These are phyloP conservation scores for Galeopsis tetrahit DNA, from an alignment of 257 asterid species.

Conservation along the genomic window DNA sequence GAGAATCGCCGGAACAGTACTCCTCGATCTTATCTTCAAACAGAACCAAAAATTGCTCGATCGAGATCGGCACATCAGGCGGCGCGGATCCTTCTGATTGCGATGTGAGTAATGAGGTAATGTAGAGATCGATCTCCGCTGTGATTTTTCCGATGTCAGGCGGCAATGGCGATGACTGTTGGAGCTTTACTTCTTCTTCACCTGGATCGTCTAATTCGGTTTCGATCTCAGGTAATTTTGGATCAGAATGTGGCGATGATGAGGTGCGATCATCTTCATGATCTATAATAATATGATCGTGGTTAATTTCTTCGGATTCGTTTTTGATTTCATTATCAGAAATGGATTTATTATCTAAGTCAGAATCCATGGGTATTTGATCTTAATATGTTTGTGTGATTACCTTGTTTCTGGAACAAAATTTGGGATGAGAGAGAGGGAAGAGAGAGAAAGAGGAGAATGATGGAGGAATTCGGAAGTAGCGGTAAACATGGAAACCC, in stretches of 20 bases:
- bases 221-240: conserved; percentile 20
- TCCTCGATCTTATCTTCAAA: conserved; percentile 66
- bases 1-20: conserved; percentile 46
- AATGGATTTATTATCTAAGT: conserved; percentile 22
- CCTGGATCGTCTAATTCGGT: background rate
- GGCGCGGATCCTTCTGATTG: conserved; percentile 32
- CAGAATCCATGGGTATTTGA: conserved; percentile 49
- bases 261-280: background rate
- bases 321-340: background rate
- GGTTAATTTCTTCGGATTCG: conserved; percentile 23
- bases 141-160: conserved; percentile 72
- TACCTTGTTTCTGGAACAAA: background rate
- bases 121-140: conserved; percentile 62
- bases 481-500: conserved; percentile 37
- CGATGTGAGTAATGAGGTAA: conserved; percentile 38
- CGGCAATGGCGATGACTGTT: conserved; percentile 48
- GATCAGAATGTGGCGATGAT: conserved; percentile 16
- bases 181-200: background rate
- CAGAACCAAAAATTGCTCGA: conserved; percentile 72
- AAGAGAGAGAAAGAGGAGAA: conserved; percentile 17
- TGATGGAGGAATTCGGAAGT: conserved; percentile 19
- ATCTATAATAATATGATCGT: background rate
- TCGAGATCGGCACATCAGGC: conserved; percentile 58
- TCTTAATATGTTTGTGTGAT: background rate
- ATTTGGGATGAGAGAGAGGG: conserved; percentile 22